Percentiles rank a stretch among this genome's conserved stretches.
Conservation (phyloP, 164 flowering plant species). For the Aristolochia contorta region DNA sequence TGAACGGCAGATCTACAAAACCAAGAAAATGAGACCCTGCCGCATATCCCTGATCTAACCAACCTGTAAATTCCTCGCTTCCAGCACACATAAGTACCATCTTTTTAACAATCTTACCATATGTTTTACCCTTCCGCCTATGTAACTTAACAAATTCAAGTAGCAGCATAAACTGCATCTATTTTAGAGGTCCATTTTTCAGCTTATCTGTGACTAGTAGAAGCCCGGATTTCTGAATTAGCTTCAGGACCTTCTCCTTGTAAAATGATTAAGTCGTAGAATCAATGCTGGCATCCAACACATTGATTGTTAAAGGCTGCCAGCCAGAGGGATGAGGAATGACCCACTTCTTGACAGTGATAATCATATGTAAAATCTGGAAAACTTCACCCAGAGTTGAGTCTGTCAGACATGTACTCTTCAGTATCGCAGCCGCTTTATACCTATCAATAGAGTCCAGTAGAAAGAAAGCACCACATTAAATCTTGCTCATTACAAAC, state of each 20-base stretch:
- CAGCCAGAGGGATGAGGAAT: slow-evolving; percentile 57
- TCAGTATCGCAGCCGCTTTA: slow-evolving; percentile 61
- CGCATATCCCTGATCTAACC: too few species aligned
- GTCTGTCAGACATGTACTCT: slow-evolving; percentile 44
- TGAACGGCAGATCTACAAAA: too few species aligned
- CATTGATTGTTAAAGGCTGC: slow-evolving; percentile 59
- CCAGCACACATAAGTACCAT: too few species aligned
- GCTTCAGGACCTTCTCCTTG: not conserved
- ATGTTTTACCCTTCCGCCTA: too few species aligned
- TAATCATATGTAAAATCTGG: slow-evolving; percentile 57
- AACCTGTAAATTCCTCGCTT: too few species aligned
- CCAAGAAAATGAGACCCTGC: too few species aligned
- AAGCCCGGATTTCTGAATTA: too few species aligned
- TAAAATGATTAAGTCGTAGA: slow-evolving; percentile 18
- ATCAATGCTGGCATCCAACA: slow-evolving; percentile 26
- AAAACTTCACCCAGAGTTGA: slow-evolving; percentile 62
- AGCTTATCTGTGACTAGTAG: too few species aligned
- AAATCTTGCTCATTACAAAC: not conserved
- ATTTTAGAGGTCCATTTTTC: too few species aligned
- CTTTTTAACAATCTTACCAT: too few species aligned
- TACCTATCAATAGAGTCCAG: slow-evolving; percentile 35
- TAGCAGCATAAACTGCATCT: too few species aligned
- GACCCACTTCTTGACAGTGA: slow-evolving; percentile 58
- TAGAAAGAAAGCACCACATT: not conserved
- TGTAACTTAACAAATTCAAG: too few species aligned